Conservation (phyloP, 1,284 basidiomycete species). For the Uromyces viciae-fabae region DNA sequence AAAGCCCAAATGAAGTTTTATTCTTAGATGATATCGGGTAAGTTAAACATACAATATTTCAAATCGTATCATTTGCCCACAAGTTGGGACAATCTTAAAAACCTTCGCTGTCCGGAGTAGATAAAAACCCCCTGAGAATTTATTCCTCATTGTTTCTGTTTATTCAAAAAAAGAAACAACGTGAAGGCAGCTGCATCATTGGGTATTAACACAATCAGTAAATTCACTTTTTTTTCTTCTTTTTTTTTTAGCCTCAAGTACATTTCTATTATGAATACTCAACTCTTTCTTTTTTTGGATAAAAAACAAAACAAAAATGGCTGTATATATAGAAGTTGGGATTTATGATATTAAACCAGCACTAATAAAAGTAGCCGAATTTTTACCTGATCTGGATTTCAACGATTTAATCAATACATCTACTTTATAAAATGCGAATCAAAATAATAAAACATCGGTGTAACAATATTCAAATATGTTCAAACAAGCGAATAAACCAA, state of each 20-base stretch:
- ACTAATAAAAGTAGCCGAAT: background rate
- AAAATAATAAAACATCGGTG: too few species aligned
- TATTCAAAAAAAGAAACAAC: slow-evolving; percentile 47
- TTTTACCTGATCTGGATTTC: slow-evolving; percentile 10
- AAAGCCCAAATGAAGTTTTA: slow-evolving; percentile 51
- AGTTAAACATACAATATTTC: slow-evolving; percentile 10
- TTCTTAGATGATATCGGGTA: slow-evolving; percentile 56
- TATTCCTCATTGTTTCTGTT: background rate
- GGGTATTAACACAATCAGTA: slow-evolving; percentile 55
- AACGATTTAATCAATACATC: slow-evolving; percentile 7
- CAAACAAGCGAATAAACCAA: too few species aligned
- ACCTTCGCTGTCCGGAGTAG: background rate
- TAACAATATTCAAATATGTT: too few species aligned
- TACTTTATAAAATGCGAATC: background rate
- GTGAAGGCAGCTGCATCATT: slow-evolving; percentile 54
- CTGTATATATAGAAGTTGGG: slow-evolving; percentile 16
- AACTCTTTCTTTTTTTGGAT: background rate
- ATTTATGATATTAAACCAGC: slow-evolving; percentile 39
- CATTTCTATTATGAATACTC: background rate
- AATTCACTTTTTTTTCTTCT: slow-evolving; percentile 40
- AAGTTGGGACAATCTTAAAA: background rate
- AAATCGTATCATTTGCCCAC: background rate
- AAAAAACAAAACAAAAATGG: background rate
- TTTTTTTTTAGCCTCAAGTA: background rate
- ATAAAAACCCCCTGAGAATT: background rate